Percentiles rank a stretch among this genome's conserved stretches.
Evolutionary conservation across 164 flowering plant species (phyloP).

Genomic region (Protea cynaroides): DNA sequence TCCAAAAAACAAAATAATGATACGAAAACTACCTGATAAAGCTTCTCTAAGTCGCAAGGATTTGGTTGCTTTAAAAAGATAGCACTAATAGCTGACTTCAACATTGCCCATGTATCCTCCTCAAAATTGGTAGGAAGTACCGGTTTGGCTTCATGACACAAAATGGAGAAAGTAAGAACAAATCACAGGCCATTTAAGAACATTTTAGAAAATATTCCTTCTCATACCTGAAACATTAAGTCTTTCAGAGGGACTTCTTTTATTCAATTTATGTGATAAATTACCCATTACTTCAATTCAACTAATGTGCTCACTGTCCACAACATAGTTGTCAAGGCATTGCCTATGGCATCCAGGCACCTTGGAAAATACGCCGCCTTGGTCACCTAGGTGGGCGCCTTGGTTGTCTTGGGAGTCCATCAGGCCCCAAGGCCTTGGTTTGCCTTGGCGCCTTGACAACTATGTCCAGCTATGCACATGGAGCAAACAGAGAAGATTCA

Average conservation of each 20-base stretch:
- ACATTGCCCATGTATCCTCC: slow-evolving; percentile 85
- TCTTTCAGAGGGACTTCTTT: background rate
- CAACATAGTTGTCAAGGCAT: too few relatives aligned
- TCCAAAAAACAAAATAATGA: background rate
- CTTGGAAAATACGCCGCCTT: too few relatives aligned
- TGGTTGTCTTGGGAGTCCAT: too few relatives aligned
- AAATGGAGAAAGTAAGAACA: slow-evolving; percentile 8
- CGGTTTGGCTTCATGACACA: slow-evolving; percentile 60
- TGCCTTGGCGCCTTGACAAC: too few relatives aligned
- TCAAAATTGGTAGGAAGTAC: slow-evolving; percentile 83
- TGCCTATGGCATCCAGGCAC: too few relatives aligned
- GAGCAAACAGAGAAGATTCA: background rate
- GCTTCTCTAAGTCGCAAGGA: slow-evolving; percentile 80
- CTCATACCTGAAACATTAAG: background rate
- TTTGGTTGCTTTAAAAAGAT: slow-evolving; percentile 87
- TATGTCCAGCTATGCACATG: too few relatives aligned
- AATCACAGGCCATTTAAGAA: background rate
- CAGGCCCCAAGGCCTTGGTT: too few relatives aligned
- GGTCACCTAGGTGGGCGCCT: too few relatives aligned
- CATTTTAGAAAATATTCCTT: background rate
- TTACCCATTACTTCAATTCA: background rate
- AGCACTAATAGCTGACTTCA: slow-evolving; percentile 88
- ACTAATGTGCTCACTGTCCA: background rate
- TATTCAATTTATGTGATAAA: background rate
- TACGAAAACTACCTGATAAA: slow-evolving; percentile 58